Evolutionary conservation across 768 basidiomycete species (phyloP), one percentile per base, ranked within the genome.

Genomic region (Calvatia gigantea): DNA sequence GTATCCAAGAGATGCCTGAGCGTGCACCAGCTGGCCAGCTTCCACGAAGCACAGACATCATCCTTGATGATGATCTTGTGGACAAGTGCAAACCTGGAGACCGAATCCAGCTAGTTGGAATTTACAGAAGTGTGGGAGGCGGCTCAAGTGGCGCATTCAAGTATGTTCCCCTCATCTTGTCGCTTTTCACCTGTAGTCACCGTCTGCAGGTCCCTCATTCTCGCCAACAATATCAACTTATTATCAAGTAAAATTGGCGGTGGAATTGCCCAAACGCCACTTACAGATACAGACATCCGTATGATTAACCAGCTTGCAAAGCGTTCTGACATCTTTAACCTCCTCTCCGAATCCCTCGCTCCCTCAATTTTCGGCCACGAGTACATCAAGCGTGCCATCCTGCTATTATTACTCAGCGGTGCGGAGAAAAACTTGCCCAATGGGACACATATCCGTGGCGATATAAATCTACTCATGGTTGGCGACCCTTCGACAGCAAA

Each of bases 1-100:
- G 87, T 69, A 98, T 99, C 59, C 97, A 99, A 74, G 97, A 99
- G 67, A 98, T 99, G 96, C 97, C 97, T 2, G 97, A 99, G 72
- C 86, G 97, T 21, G 95, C 97, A 12, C 97, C 97, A 23, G 91
- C 97, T 41, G 97, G 97, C 27, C 96, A 98, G 70, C 78, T 99
- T 27, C 97, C 97, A 42, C 82, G 97, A 45, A 95, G 94, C 64
- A 94, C 94, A 32, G 97, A 99, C 69, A 89, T 98, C 50, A 91
- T 98, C 42, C 72, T 98, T 60, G 96, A 97, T 62, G 95, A 97
- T 60, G 97, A 99, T 69, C 75, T 98, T 47, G 97, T 99, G 29
- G 97, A 99, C 73, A 87, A 84, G 65, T 97, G 94, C 69, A 99
- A 99, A 71, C 96, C 97, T 5, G 97, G 97, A 37, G 97, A 99